Evolutionary conservation across 2,329 filamentous ascomycete species (phyloP).

Genomic region (Pseudogymnoascus sp.): DNA sequence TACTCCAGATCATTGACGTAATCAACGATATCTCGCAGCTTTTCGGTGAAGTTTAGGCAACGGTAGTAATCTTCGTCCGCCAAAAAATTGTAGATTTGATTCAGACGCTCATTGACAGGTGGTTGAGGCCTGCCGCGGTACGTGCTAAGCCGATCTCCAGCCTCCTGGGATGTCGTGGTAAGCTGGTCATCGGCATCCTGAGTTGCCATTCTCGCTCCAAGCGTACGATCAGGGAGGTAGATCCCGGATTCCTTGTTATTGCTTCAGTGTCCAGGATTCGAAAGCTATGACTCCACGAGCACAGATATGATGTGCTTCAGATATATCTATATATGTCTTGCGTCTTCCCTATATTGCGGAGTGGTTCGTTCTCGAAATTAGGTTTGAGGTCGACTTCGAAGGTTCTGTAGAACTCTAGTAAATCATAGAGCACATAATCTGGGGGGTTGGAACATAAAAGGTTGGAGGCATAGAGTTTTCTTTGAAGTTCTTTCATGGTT

Average conservation of each 20-base stretch:
- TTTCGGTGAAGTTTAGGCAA: slow-evolving; percentile 32
- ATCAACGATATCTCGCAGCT: slow-evolving; percentile 26
- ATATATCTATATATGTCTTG: neutral
- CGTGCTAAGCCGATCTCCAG: neutral
- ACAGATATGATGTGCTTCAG: neutral
- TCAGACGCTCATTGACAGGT: slow-evolving; percentile 26
- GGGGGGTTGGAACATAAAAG: neutral
- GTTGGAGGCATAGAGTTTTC: neutral
- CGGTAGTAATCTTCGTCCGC: slow-evolving; percentile 40
- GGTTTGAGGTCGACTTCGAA: neutral
- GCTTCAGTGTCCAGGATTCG: neutral
- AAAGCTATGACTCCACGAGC: neutral
- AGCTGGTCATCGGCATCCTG: neutral
- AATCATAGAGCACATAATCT: neutral
- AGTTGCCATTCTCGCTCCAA: neutral
- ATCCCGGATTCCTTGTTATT: neutral
- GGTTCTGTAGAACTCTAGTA: neutral
- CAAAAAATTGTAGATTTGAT: slow-evolving; percentile 37
- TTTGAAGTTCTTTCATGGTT: neutral
- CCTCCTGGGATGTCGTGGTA: neutral
- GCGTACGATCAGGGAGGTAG: neutral
- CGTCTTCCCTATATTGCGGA: neutral
- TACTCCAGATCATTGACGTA: slow-evolving; percentile 18
- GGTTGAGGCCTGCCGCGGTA: slow-evolving; percentile 26
- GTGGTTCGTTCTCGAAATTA: neutral